Conservation (phyloP, 768 basidiomycete genomes). For the Macrolepiota albuminosa region DNA sequence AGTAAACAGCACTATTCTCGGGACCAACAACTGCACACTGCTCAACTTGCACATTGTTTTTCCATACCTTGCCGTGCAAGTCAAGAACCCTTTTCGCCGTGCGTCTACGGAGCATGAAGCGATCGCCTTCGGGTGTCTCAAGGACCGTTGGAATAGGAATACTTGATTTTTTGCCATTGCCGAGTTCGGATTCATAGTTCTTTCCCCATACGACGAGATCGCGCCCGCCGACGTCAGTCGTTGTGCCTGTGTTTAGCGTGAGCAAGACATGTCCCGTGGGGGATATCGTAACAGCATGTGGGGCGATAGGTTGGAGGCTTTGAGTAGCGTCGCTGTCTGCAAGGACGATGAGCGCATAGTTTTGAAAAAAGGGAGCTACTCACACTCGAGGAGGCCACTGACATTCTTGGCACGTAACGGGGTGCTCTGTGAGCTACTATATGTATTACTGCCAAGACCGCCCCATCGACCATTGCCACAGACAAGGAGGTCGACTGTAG, state of each 20-base stretch:
- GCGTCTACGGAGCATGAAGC: constrained; percentile 53
- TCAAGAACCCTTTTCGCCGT: constrained; percentile 53
- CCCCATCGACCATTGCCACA: constrained; percentile 86
- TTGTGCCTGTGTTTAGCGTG: constrained; percentile 59
- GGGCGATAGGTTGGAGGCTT: constrained; percentile 59
- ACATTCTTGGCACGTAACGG: constrained; percentile 75
- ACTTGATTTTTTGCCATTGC: constrained; percentile 66
- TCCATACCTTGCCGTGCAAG: constrained; percentile 56
- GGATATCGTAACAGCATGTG: constrained; percentile 61
- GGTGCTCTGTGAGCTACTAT: constrained; percentile 64
- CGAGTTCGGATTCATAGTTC: constrained; percentile 71
- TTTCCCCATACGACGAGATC: constrained; percentile 73
- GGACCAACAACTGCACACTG: constrained; percentile 62
- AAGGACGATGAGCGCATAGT: not conserved
- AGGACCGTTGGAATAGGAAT: constrained; percentile 49
- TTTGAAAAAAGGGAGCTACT: constrained; percentile 23
- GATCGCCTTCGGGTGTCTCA: constrained; percentile 44
- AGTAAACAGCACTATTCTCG: constrained; percentile 63
- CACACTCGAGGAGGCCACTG: constrained; percentile 85
- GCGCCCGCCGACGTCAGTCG: constrained; percentile 47
- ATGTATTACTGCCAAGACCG: constrained; percentile 63
- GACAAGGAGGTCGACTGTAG: constrained; percentile 50
- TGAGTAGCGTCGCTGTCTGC: constrained; percentile 62
- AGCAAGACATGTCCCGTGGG: constrained; percentile 74
- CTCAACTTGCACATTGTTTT: constrained; percentile 54